Evolutionary conservation across 2,329 filamentous ascomycete species (phyloP), one percentile per base, ranked within the genome.

Genomic region (Thielaviopsis euricoi): DNA sequence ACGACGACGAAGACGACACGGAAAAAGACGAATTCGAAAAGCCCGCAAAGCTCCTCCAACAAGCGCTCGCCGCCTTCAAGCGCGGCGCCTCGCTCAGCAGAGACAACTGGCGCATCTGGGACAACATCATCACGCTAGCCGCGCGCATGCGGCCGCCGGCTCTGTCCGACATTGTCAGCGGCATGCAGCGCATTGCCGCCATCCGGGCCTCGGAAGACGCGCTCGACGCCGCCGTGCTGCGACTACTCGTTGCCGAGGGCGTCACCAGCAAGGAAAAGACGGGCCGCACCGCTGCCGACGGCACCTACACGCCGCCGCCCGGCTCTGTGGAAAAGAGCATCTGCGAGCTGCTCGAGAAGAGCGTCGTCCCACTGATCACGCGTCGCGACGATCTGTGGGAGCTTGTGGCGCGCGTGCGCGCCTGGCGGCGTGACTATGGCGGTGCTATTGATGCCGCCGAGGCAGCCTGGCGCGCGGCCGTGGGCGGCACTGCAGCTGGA

Each of bases 91-190:
- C 80, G 4, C 79, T 95, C 23, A 89, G 94, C 55, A 80, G 88
- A 69, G 84, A 89, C 64, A 91, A 91, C 71, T 87, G 86, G 78
- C 83, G 88, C 64, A 96, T 98, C 68, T 97, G 91, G 91, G 88
- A 95, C 67, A 98, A 98, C 65, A 85, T 97, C 17, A 80, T 98
- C 59, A 93, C 89, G 0, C 83, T 97, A 22, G 86, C 87, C 0
- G 81, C 87, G 0, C 86, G 88, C 1, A 79, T 93, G 26, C 77
- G 76, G 0, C 90, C 91, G 0, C 85, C 87, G 0, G 81, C 85
- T 0, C 83, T 89, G 66, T 69, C 75, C 0, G 89, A 96, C 61
- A 80, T 95, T 55, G 73, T 95, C 33, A 76, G 84, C 4, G 88
- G 88, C 0, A 78, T 93, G 60, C 80, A 78, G 48, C 81, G 85